Conservation (phyloP, 2,329 filamentous ascomycete species). For the Rosellinia necatrix region DNA sequence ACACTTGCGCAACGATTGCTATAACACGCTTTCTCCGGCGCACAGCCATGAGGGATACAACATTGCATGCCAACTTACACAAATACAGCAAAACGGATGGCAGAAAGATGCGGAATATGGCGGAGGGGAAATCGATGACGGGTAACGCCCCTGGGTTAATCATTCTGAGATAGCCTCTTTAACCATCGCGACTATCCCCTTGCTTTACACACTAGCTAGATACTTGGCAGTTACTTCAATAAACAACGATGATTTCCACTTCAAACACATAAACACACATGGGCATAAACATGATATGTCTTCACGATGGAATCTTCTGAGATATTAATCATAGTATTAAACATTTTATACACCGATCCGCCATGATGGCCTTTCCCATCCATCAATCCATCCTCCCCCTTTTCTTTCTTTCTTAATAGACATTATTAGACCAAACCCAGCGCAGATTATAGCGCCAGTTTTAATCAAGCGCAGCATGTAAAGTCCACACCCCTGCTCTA, state of each 20-base stretch:
- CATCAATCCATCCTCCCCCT: no score
- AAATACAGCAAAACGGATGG: background rate
- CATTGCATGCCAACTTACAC: no score
- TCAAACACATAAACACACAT: no score
- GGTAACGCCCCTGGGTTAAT: background rate
- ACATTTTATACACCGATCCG: slow-evolving; percentile 5
- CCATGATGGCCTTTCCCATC: background rate
- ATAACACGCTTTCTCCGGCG: no score
- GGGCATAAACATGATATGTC: no score
- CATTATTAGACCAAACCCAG: no score
- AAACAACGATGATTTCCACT: no score
- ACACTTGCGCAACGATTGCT: no score
- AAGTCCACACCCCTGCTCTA: background rate
- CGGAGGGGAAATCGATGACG: background rate
- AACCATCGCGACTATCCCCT: background rate
- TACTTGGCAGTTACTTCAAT: background rate
- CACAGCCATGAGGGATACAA: no score
- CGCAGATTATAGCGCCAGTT: background rate
- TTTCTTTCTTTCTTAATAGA: no score
- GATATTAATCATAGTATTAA: slow-evolving; percentile 1
- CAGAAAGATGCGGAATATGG: background rate
- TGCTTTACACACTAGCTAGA: background rate
- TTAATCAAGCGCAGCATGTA: background rate
- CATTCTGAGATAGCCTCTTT: slow-evolving; percentile 2
- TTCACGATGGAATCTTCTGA: no score